Percentiles rank a stretch among this genome's conserved stretches.
These are phyloP conservation scores for Tilletia caries DNA, from an alignment of 1,284 basidiomycete species.

Conservation along the genomic window DNA sequence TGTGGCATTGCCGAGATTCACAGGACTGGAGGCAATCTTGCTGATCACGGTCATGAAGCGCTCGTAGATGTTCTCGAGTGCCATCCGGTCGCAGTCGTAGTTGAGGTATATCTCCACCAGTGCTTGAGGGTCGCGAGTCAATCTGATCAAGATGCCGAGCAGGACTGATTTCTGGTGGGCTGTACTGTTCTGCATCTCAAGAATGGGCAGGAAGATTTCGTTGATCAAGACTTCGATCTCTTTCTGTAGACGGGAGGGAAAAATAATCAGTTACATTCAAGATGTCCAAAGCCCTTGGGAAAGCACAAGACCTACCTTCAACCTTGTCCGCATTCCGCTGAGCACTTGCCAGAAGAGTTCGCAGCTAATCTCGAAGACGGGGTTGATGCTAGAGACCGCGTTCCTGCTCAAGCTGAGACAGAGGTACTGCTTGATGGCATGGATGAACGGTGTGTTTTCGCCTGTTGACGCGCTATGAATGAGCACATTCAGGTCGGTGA, in stretches of 20 bases:
- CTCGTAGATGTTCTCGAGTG: constrained; percentile 54
- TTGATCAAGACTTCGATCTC: constrained; percentile 97
- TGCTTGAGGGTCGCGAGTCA: constrained; percentile 51
- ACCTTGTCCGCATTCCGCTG: constrained; percentile 85
- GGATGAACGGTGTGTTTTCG: constrained; percentile 51
- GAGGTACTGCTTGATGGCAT: constrained; percentile 58
- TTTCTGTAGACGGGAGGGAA: constrained; percentile 64
- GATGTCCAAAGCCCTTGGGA: background rate
- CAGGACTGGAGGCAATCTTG: constrained; percentile 9
- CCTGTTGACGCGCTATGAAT: constrained; percentile 50
- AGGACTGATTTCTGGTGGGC: constrained; percentile 64
- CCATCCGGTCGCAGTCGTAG: constrained; percentile 52
- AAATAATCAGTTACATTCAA: background rate
- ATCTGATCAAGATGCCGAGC: constrained; percentile 44
- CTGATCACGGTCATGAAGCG: constrained; percentile 47
- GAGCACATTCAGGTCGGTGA: constrained; percentile 46
- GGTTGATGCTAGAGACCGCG: constrained; percentile 88
- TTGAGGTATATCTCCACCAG: constrained; percentile 53
- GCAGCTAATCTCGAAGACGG: constrained; percentile 95
- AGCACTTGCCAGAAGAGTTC: constrained; percentile 98
- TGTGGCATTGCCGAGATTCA: background rate
- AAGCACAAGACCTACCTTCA: constrained; percentile 65
- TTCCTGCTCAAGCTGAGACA: constrained; percentile 90
- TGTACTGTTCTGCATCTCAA: constrained; percentile 96
- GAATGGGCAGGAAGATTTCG: constrained; percentile 96